Base-by-base conservation (phyloP, 805 yeast genomes). In the Brettanomyces sp. region DNA sequence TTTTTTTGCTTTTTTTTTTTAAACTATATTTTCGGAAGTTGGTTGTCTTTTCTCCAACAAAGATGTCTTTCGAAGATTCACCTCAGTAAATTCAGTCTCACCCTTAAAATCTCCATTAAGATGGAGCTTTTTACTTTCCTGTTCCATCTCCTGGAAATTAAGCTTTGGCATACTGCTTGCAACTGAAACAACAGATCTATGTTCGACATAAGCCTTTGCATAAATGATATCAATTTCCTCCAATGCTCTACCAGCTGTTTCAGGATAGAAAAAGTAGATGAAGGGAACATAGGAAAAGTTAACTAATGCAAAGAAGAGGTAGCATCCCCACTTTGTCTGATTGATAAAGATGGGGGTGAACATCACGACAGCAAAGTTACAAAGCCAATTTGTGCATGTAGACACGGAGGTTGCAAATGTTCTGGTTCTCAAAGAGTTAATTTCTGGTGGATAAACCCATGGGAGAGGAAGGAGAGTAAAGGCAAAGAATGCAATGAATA, bases 201-300 rank as follows among this genome's bases (percentile, higher is more conserved):
- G 71, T 49, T 83, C 89, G 41, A 64, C 70, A 47, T 51, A 58
- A 6, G 84, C 75, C 65, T 76, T 77, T 56, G 85, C 85, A 51
- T 66, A 78, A 46, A 83, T 79, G 57, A 80, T 79, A 59, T 83
- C 90, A 60, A 83, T 76, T 58, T 82, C 87, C 63, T 83, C 90
- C 63, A 84, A 72, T 36, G 84, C 72, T 61, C 87, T 74, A 43
- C 88, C 87, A 32, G 84, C 79, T 39, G 89, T 82, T 67, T 84
- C 91, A 38, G 90, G 91, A 62, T 80, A 84, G 63, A 73, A 76
- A 66, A 81, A 73, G 72, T 66, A 80, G 50, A 78, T 78, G 49
- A 81, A 65, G 32, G 87, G 85, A 45, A 79, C 63, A 67, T 78
- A 82, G 41, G 70, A 50, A 57, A 74, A 72, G 68, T 83, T 83